Base-by-base conservation (phyloP, 2,329 filamentous ascomycete genomes). In the Mariannaea elegans region DNA sequence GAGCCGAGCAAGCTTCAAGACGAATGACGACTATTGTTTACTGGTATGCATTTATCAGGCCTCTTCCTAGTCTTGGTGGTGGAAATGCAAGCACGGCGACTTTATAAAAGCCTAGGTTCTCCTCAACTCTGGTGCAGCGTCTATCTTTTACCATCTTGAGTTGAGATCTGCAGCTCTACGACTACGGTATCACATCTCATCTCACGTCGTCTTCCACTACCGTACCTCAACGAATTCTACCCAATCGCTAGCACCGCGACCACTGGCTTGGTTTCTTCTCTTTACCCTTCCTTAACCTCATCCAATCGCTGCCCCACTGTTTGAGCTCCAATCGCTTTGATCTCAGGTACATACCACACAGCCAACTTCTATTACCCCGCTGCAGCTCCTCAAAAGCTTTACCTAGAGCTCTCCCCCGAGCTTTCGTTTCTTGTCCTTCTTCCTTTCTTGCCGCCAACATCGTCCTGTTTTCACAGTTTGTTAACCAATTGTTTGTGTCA, bases 231-330 rank as follows among this genome's bases (percentile, higher is more conserved):
- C 41, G 53, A 46, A 39, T 38, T 46, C 54, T 41, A 24, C 45
- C 64, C 57, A 63, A 65, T 57, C 53, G 52, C 61, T 59, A 54
- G 53, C 48, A 60, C 56, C 38, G 29, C 45, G 48, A 41, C 16
- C 27, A 47, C 9, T 32, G 27, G 24, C 42, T 19, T 32, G 24
- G 42, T 23, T n/a, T 34, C 16, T 36, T 18, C 10, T 27, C 24
- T 38, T 19, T 7, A 16, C 13, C 39, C 10, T 45, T 66, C 45
- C 59, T 63, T 61, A 71, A 71, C 67, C 70, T 74, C 71, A 74
- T 69, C 67, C 62, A 70, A 69, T 63, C 59, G 59, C 60, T 38
- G 57, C 65, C 69, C 71, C 72, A 69, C 70, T 64, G 61, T 38
- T 50, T 45, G 49, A 45, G 45, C 56, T 54, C 44, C 67, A 59